Evolutionary conservation across 2,329 filamentous ascomycete genomes (phyloP).

Genomic region (Diaporthe sp.): DNA sequence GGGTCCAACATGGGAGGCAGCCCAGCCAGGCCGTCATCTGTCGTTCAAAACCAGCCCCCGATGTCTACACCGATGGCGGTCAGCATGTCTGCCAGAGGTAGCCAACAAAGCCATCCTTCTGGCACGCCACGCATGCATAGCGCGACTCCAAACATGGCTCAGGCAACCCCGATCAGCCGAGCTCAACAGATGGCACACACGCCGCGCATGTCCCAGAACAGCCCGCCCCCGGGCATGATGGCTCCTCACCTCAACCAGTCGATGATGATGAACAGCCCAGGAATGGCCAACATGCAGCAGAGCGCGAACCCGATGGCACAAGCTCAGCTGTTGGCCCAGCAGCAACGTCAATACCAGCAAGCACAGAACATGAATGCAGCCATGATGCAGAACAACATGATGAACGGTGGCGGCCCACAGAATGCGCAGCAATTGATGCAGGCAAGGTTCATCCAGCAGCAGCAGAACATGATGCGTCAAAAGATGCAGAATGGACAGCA

Average conservation of each 20-base stretch:
- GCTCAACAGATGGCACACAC: slow-evolving; percentile 62
- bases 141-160: slow-evolving; percentile 71
- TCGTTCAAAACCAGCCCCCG: slow-evolving; percentile 68
- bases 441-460: slow-evolving; percentile 52
- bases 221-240: slow-evolving; percentile 72
- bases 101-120: slow-evolving; percentile 74
- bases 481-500: slow-evolving; percentile 49
- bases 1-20: slow-evolving; percentile 78
- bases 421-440: slow-evolving; percentile 50
- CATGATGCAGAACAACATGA: slow-evolving; percentile 54
- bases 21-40: slow-evolving; percentile 75
- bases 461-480: slow-evolving; percentile 49
- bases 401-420: slow-evolving; percentile 54
- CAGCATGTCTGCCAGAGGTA: slow-evolving; percentile 73
- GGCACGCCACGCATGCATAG: slow-evolving; percentile 74
- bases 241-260: slow-evolving; percentile 66
- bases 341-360: slow-evolving; percentile 61
- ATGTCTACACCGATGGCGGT: slow-evolving; percentile 72
- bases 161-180: slow-evolving; percentile 70
- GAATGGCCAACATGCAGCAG: slow-evolving; percentile 54
- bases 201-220: slow-evolving; percentile 73
- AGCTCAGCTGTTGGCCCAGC: slow-evolving; percentile 51
- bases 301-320: slow-evolving; percentile 56
- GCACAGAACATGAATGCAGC: slow-evolving; percentile 52
- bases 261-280: slow-evolving; percentile 66